Evolutionary conservation across 2,329 filamentous ascomycete species (phyloP).

Genomic region (Zopfia rhizophila): DNA sequence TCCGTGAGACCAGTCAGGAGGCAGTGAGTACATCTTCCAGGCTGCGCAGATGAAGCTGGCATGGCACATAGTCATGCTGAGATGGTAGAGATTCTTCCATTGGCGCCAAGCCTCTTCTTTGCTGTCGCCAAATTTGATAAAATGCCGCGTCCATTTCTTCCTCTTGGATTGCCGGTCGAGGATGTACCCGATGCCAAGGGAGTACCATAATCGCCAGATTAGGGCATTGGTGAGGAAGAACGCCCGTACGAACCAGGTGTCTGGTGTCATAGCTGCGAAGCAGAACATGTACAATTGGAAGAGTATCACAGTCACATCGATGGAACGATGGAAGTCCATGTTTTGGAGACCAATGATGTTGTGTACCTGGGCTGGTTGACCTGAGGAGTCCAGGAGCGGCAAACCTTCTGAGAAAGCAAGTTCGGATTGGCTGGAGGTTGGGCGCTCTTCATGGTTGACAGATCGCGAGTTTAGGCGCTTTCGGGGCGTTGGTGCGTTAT

Average conservation of each 20-base stretch:
- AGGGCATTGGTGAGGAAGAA: slow-evolving; percentile 85
- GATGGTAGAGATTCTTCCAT: slow-evolving; percentile 95
- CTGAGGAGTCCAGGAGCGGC: slow-evolving; percentile 54
- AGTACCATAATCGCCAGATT: slow-evolving; percentile 91
- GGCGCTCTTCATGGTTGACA: slow-evolving; percentile 52
- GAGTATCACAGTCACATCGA: slow-evolving; percentile 83
- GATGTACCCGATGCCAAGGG: slow-evolving; percentile 84
- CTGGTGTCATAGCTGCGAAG: slow-evolving; percentile 79
- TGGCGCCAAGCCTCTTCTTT: slow-evolving; percentile 94
- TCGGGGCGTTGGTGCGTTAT: slow-evolving; percentile 85
- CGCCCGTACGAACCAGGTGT: slow-evolving; percentile 77
- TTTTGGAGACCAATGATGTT: slow-evolving; percentile 85
- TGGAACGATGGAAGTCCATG: slow-evolving; percentile 86
- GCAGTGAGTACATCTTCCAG: slow-evolving; percentile 96
- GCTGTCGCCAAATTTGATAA: slow-evolving; percentile 94
- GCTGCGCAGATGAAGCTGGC: slow-evolving; percentile 87
- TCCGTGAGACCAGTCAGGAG: slow-evolving; percentile 87
- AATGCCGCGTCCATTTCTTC: slow-evolving; percentile 97
- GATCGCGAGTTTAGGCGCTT: slow-evolving; percentile 60
- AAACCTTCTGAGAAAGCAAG: slow-evolving; percentile 49
- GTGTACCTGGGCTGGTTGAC: slow-evolving; percentile 76
- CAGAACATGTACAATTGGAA: slow-evolving; percentile 79
- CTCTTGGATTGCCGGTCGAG: slow-evolving; percentile 86
- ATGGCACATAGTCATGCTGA: slow-evolving; percentile 91
- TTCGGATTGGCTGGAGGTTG: slow-evolving; percentile 49